phyloP scores from a whole-genome alignment of 2,329 filamentous ascomycete genomes.

The Botrytis medusae region DNA sequence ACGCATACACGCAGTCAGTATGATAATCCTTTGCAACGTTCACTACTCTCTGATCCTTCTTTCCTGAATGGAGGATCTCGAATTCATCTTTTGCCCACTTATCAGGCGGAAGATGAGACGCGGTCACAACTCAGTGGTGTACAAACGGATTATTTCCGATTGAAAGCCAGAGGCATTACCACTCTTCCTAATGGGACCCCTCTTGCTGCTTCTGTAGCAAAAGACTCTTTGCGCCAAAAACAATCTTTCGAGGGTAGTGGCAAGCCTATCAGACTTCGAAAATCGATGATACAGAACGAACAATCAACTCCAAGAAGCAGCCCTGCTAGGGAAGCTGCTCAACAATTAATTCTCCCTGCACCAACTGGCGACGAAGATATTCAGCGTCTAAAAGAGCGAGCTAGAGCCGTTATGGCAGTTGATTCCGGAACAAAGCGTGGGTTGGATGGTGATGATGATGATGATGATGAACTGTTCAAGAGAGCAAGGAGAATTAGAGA shows the following conservation, averaged over 20 bases:
- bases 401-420: slow-evolving; percentile 31
- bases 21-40: slow-evolving; percentile 34
- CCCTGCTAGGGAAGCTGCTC: slow-evolving; percentile 25
- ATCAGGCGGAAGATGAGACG: slow-evolving; percentile 29
- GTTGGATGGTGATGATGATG: slow-evolving; percentile 31
- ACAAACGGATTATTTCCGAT: slow-evolving; percentile 41
- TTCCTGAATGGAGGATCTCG: slow-evolving; percentile 38
- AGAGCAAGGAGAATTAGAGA: slow-evolving; percentile 39
- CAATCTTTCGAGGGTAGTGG: slow-evolving; percentile 33
- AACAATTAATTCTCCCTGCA: slow-evolving; percentile 14
- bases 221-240: slow-evolving; percentile 31
- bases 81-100: slow-evolving; percentile 35
- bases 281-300: slow-evolving; percentile 12
- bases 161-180: slow-evolving; percentile 40
- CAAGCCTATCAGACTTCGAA: slow-evolving; percentile 29
- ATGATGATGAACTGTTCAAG: slow-evolving; percentile 38
- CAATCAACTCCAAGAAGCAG: slow-evolving; percentile 31
- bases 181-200: slow-evolving; percentile 38
- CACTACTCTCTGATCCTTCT: slow-evolving; percentile 38
- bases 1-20: slow-evolving; percentile 32
- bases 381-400: slow-evolving; percentile 32
- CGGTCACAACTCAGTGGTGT: slow-evolving; percentile 38
- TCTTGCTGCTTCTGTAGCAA: slow-evolving; percentile 37
- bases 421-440: slow-evolving; percentile 27
- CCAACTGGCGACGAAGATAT: slow-evolving; percentile 28